Percentiles rank a stretch among this genome's conserved stretches.
These are phyloP conservation scores for Aleurites moluccanus DNA, from an alignment of 441 rosid species.

Conservation along the genomic window DNA sequence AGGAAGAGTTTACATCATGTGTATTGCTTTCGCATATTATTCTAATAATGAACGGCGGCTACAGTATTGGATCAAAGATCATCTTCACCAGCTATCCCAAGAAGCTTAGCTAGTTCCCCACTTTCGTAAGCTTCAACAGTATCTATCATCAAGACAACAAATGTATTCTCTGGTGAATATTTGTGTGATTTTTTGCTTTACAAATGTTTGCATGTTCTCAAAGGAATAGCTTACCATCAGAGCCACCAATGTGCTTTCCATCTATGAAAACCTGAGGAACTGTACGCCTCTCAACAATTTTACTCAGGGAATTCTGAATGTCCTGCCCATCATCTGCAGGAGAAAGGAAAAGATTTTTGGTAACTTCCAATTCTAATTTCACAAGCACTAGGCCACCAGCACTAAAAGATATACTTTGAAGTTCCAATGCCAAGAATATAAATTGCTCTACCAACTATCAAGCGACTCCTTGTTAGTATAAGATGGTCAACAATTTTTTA, in stretches of 20 bases:
- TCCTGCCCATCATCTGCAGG: slow-evolving; percentile 63
- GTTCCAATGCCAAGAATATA: not conserved
- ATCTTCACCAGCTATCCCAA: slow-evolving; percentile 40
- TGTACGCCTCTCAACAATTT: slow-evolving; percentile 64
- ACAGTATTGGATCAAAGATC: slow-evolving; percentile 14
- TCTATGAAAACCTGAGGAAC: slow-evolving; percentile 92
- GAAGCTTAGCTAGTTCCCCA: slow-evolving; percentile 67
- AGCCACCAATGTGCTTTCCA: slow-evolving; percentile 89
- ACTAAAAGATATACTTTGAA: not conserved
- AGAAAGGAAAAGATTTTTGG: slow-evolving; percentile 11
- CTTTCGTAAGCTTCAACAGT: slow-evolving; percentile 67
- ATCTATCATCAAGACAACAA: slow-evolving; percentile 42
- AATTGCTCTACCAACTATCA: not conserved
- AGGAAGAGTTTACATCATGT: not conserved
- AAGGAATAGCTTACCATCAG: slow-evolving; percentile 60
- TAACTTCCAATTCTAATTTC: not conserved
- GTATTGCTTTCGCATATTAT: slow-evolving; percentile 3
- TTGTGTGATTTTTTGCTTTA: not conserved
- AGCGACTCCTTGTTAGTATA: too few relatives aligned
- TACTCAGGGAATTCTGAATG: slow-evolving; percentile 68
- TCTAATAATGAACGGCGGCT: not conserved
- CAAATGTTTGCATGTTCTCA: not conserved
- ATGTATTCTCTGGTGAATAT: slow-evolving; percentile 8
- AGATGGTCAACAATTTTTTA: not conserved
- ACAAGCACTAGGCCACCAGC: not conserved